Evolutionary conservation across 257 asterid genomes (phyloP).

Genomic region (Solanum stenotomum): DNA sequence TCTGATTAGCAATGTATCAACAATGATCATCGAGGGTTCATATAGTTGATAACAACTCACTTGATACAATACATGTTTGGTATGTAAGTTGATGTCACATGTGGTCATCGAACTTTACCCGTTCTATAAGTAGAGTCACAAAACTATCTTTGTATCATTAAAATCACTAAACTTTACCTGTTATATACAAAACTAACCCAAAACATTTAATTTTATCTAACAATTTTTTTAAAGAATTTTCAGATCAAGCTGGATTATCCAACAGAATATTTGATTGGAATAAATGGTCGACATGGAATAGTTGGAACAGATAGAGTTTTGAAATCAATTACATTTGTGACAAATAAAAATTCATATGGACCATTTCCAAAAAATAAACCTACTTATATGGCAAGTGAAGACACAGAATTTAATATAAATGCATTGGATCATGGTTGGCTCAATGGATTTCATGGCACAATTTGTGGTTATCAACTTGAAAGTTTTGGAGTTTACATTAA

Average conservation of each 20-base stretch:
- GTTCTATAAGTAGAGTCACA: background rate
- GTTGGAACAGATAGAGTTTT: background rate
- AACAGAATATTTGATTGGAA: background rate
- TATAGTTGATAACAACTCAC: background rate
- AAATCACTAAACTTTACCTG: background rate
- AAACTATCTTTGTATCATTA: background rate
- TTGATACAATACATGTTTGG: background rate
- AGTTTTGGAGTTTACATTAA: background rate
- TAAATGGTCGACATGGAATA: background rate
- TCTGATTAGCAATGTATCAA: background rate
- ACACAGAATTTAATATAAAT: background rate
- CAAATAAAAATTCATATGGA: background rate
- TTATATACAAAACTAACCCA: background rate
- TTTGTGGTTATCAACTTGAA: background rate
- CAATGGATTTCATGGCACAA: constrained; percentile 1
- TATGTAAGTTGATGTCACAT: too few relatives aligned
- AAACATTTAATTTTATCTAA: background rate
- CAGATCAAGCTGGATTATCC: constrained; percentile 2
- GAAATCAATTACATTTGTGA: background rate
- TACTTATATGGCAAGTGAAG: background rate
- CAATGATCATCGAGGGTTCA: background rate
- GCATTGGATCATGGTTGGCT: background rate
- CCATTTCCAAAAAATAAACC: background rate
- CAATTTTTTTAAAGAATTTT: background rate
- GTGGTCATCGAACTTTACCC: too few relatives aligned